Evolutionary conservation across 805 yeast species (phyloP).

Genomic region (Lipomyces sp.): DNA sequence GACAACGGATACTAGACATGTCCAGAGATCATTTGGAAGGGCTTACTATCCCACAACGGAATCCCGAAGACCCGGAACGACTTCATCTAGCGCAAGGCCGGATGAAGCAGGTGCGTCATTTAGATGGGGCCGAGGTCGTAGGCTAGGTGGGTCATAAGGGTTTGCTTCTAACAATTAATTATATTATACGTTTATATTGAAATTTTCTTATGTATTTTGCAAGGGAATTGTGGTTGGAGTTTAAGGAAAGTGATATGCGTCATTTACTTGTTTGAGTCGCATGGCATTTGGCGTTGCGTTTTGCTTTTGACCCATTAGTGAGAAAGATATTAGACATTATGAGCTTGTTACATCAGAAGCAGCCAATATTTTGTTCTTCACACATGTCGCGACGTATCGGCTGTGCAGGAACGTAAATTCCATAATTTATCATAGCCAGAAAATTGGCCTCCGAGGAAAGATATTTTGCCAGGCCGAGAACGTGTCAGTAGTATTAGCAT

Average conservation of each 20-base stretch:
- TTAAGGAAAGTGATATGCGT: background rate
- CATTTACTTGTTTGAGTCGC: background rate
- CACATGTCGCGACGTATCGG: too few species aligned
- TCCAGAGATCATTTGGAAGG: slow-evolving; percentile 35
- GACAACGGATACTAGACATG: slow-evolving; percentile 30
- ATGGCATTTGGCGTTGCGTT: background rate
- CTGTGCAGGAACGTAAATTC: too few species aligned
- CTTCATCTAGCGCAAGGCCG: background rate
- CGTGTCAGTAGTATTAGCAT: too few species aligned
- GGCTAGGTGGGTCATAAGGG: slow-evolving; percentile 20
- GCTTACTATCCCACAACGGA: slow-evolving; percentile 31
- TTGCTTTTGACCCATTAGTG: background rate
- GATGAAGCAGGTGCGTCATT: slow-evolving; percentile 2
- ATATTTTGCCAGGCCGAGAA: too few species aligned
- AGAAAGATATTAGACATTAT: background rate
- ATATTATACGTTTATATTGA: background rate
- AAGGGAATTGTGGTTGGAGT: background rate
- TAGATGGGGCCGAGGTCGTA: slow-evolving; percentile 26
- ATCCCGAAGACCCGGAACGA: background rate
- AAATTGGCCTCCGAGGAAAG: too few species aligned
- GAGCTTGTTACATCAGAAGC: too few species aligned
- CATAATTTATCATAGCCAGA: too few species aligned
- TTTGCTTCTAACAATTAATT: background rate
- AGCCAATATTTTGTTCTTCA: too few species aligned
- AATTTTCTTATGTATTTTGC: background rate